A percentile compares a stretch with the other conserved stretches of the same genome.
Conservation (phyloP, 345 rosid genomes). For the Physaria fendleri region DNA sequence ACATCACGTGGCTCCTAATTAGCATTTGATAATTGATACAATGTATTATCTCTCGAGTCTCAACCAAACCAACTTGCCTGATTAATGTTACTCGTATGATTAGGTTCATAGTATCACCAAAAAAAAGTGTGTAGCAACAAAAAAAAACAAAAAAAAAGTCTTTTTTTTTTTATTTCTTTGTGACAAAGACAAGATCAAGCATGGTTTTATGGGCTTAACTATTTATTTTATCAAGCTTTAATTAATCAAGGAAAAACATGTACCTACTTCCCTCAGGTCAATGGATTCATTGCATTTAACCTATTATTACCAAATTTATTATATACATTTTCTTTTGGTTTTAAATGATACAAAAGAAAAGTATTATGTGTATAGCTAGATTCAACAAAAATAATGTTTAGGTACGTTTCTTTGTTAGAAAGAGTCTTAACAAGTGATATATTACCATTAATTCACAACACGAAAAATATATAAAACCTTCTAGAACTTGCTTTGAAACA, state of each 20-base stretch:
- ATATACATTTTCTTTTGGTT: too few relatives aligned
- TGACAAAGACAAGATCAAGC: constrained; percentile 15
- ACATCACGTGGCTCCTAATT: constrained; percentile 23
- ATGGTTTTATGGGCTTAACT: background rate
- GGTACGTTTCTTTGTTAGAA: background rate
- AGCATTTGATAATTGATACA: constrained; percentile 17
- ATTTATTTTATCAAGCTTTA: constrained; percentile 1
- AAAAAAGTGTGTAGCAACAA: too few relatives aligned
- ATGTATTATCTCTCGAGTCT: constrained; percentile 14
- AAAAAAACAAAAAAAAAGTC: background rate
- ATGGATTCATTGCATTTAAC: constrained; percentile 15
- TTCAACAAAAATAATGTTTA: background rate
- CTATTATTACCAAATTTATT: background rate
- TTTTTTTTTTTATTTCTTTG: background rate
- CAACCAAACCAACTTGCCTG: constrained; percentile 23
- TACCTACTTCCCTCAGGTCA: background rate
- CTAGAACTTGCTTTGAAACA: too few relatives aligned
- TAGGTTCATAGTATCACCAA: constrained; percentile 31
- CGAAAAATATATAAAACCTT: too few relatives aligned
- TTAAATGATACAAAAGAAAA: too few relatives aligned
- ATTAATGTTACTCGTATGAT: constrained; percentile 18
- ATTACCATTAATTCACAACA: background rate
- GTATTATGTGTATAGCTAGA: background rate
- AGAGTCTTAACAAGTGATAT: background rate
- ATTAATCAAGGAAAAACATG: background rate